Evolutionary conservation across 495 filamentous ascomycete species (phyloP), one percentile per base, ranked within the genome.

Genomic region (Trypethelium eluteriae): DNA sequence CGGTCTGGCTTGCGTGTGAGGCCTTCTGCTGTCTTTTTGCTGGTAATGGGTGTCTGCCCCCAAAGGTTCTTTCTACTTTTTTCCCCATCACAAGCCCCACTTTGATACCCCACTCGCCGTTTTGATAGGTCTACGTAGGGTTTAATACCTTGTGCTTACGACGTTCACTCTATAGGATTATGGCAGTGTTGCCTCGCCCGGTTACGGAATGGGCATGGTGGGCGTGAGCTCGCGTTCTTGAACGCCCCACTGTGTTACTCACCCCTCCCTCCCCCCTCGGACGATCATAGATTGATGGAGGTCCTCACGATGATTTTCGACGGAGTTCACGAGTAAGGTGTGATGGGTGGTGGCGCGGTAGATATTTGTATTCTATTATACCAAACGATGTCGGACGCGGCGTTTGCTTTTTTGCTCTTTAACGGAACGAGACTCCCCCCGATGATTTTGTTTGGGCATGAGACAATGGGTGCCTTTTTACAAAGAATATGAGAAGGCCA

Each of bases 311-410:
- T 5, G 49, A 5, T 16, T 53, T 53, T 16, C 5, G 11, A 18
- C 14, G 41, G 41, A 44, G 41, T 44, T 53, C 49, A 16, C 41
- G 41, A 46, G 14, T 46, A 16, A 53, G 49, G 49, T 16, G 10
- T 16, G n/a, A 53, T 16, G 18, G 49, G 49, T 5, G 49, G 49
- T 16, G 49, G 41, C 41, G 41, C 41, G 41, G 41, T 44, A 44
- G 41, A 44, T 53, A 5, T 53, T 53, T 53, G 49, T 53, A 53
- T 53, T 53, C 18, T 53, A 53, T 53, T 53, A 53, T 53, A 53
- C 49, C 49, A 53, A 18, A 14, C 5, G 49, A 53, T 5, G n/a
- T 5, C 7, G 49, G 49, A 11, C 5, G 49, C 11, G 12, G 12
- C 11, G n/a, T 14, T 5, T 18, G 49, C 10, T 53, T 53, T 14